A percentile compares a stretch with the other conserved stretches of the same genome.
phyloP scores from a whole-genome alignment of 2,329 filamentous ascomycete species.

The Trichoderma guizhouense region DNA sequence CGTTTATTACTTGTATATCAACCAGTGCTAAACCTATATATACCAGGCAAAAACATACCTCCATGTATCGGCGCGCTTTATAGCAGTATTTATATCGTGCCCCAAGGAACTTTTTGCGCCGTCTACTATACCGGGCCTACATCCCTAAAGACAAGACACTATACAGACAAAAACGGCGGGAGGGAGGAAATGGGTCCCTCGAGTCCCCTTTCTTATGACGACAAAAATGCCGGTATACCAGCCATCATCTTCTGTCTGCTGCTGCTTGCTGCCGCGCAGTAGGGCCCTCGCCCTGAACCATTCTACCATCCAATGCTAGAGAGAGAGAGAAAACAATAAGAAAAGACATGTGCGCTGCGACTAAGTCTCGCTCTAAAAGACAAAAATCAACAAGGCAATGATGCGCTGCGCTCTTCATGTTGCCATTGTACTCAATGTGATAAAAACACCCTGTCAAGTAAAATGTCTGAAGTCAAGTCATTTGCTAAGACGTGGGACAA shows the following conservation, averaged over 20 bases:
- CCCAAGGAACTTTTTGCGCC: conserved; percentile 7
- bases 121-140: conserved; percentile 11
- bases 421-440: conserved; percentile 6
- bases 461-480: conserved; percentile 6
- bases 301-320: conserved; percentile 18
- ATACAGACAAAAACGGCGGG: background rate
- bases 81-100: conserved; percentile 6
- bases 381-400: conserved; percentile 4
- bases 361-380: conserved; percentile 5
- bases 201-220: background rate
- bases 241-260: conserved; percentile 9
- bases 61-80: conserved; percentile 9
- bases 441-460: background rate
- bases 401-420: conserved; percentile 14
- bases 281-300: conserved; percentile 6
- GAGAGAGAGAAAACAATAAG: conserved; percentile 14
- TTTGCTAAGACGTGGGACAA: background rate
- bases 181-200: background rate
- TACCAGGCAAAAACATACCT: conserved; percentile 7
- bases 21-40: conserved; percentile 13
- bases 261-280: background rate
- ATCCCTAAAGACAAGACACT: background rate
- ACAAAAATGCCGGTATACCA: conserved; percentile 5
- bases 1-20: conserved; percentile 12
- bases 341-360: conserved; percentile 16